phyloP scores from a whole-genome alignment of 2,329 filamentous ascomycete species.

The Xylariales sp. region DNA sequence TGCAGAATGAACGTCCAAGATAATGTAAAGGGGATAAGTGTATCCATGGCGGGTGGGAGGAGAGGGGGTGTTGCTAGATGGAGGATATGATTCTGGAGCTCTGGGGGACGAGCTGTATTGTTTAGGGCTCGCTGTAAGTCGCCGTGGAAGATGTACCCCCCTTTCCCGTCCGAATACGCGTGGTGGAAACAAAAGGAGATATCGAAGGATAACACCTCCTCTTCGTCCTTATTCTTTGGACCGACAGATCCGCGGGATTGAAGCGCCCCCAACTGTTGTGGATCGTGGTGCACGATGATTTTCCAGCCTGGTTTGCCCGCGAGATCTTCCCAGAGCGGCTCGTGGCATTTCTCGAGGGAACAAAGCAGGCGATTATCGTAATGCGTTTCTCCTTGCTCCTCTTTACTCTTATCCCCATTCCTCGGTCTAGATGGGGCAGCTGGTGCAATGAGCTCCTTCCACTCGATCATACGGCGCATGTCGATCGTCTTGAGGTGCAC shows the following conservation, averaged over 20 bases:
- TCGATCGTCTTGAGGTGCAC: slow-evolving; percentile 57
- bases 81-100: slow-evolving; percentile 46
- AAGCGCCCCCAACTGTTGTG: slow-evolving; percentile 29
- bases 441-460: slow-evolving; percentile 38
- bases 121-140: slow-evolving; percentile 59
- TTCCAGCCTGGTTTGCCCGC: slow-evolving; percentile 60
- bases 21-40: slow-evolving; percentile 53
- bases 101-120: slow-evolving; percentile 21
- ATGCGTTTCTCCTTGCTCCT: slow-evolving; percentile 1
- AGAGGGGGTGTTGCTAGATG: slow-evolving; percentile 47
- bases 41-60: slow-evolving; percentile 56
- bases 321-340: slow-evolving; percentile 56
- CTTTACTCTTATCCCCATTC: background rate
- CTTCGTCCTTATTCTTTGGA: background rate
- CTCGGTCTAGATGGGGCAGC: slow-evolving; percentile 32
- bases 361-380: slow-evolving; percentile 48
- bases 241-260: background rate
- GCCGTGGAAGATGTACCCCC: slow-evolving; percentile 61
- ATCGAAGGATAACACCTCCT: slow-evolving; percentile 49
- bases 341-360: slow-evolving; percentile 53
- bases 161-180: slow-evolving; percentile 63
- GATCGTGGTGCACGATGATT: slow-evolving; percentile 53
- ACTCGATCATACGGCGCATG: slow-evolving; percentile 57
- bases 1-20: slow-evolving; percentile 39
- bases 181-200: slow-evolving; percentile 65